These are phyloP conservation scores for Actinomucor elegans DNA, from an alignment of 371 early-diverging fungal species.

Conservation along the genomic window DNA sequence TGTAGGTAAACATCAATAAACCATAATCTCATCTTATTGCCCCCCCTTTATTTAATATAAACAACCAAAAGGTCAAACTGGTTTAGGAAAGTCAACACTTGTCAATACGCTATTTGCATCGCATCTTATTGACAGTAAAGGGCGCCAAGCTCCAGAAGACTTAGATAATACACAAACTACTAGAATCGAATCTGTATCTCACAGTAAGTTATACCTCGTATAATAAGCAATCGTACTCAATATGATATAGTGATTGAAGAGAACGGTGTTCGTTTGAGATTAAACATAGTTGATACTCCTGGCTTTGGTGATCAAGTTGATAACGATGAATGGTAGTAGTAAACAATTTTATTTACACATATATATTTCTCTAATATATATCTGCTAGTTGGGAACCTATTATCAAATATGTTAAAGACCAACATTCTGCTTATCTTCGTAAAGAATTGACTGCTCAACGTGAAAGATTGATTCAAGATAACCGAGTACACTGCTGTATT, in stretches of 20 bases:
- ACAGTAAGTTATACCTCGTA: conserved; percentile 46
- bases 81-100: conserved; percentile 98
- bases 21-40: not conserved
- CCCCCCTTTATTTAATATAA: not conserved
- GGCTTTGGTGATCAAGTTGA: conserved; percentile 83
- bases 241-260: conserved; percentile 71
- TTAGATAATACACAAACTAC: conserved; percentile 74
- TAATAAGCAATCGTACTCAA: not conserved
- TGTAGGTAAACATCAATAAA: conserved; percentile 63
- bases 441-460: conserved; percentile 85
- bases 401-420: conserved; percentile 90
- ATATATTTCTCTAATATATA: not conserved
- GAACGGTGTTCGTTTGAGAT: conserved; percentile 77
- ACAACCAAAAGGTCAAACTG: conserved; percentile 82
- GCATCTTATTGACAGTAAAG: conserved; percentile 84
- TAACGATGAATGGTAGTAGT: conserved; percentile 77
- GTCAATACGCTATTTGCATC: conserved; percentile 93
- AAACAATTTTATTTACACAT: not conserved
- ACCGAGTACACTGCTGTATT: conserved; percentile 78
- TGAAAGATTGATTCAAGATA: conserved; percentile 83
- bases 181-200: conserved; percentile 80
- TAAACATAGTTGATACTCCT: conserved; percentile 84
- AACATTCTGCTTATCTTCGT: conserved; percentile 86
- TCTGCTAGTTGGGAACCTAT: conserved; percentile 80
- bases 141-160: conserved; percentile 69